Base-by-base conservation (phyloP, 345 rosid species). In the Geranium rotundifolium region DNA sequence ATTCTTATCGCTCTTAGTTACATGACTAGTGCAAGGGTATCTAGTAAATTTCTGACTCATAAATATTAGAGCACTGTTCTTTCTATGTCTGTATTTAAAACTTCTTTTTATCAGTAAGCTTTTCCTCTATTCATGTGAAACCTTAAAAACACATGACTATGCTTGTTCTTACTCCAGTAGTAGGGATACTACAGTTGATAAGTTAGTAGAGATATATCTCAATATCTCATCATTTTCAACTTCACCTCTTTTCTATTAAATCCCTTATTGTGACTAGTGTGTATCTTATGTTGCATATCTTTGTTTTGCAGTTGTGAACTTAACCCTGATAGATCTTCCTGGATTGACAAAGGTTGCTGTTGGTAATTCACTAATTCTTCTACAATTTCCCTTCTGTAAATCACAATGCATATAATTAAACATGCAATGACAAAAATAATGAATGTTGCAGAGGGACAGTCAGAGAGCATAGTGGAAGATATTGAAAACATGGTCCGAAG, bases 341-440 rank as follows among this genome's bases (percentile, higher is more conserved):
- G 99, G 99, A n/a, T 82, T 93, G 89, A 93, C 97, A 2, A 93
- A 93, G 86, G 99, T 93, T 71, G 97, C 99, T 69, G 95, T 88
- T 74, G 99, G 96, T 93, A 86, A 88, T 60, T 59, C 27, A 23
- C 27, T 23, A 23, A 23, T 23, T 57, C 71, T 61, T 63, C 39
- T 56, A 61, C n/a, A 14, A 30, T 55, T 14, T 73, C 46, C 20
- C 18, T 60, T 56, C 13, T 56, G 39, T 56, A 4, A 23, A 31
- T 39, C 14, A 49, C 7, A 46, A 49, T 27, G 61, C 49, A 3
- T 52, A 57, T 65, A 27, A 49, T 56, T 17, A 58, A 23, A 57
- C 50, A 50, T 69, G 56, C 41, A 65, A 59, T 63, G 61, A 57
- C 61, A 31, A 61, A 60, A 69, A 27, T 63, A 34, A 67, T 72